Base-by-base conservation (phyloP, 176 grass and related monocot species). In the Aegilops longissima region DNA sequence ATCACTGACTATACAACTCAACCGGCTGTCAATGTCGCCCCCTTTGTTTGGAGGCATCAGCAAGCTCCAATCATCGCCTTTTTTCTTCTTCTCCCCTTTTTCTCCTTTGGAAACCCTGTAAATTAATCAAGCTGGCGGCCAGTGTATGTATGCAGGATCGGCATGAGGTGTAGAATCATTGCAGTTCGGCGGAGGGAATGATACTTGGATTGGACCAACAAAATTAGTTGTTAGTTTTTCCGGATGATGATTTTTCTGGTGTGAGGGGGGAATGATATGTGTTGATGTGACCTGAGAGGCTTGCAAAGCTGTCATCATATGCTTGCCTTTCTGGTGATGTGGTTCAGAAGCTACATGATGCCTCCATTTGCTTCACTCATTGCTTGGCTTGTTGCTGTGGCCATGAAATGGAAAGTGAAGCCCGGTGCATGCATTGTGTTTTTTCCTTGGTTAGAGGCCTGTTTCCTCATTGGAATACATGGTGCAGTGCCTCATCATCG, bases 261-360 rank as follows among this genome's bases (percentile, higher is more conserved):
- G 36, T 59, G 70, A 80, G 83, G 85, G 51, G 84, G 74, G 81
- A 82, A 83, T 82, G 63, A 84, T 83, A 31, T 54, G 73, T 59
- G 78, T 82, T 35, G 86, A 92, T 83, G 73, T 85, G 75, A 90
- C 84, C 87, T 90, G 4, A 42, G 79, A 87, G 61, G 61, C 25
- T 92, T 92, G 87, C 83, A 92, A 86, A 83, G 76, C 30, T 64
- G 70, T 61, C 63, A 89, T 92, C 80, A 83, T 87, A 83, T 34
- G 13, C 40, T 13, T 39, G 42, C 30, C 49, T 81, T 86, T 84
- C 77, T 65, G 59, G 77, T 79, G 35, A 44, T 89, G 83, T 92
- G 40, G 83, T 23, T 86, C 79, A 86, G 84, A 89, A 79, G 86
- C 90, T 78, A 86, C 83, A 86, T 86, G 87, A 89, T 86, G 90